Conservation (phyloP, 208 protist species). For the Balamuthia mandrillaris region DNA sequence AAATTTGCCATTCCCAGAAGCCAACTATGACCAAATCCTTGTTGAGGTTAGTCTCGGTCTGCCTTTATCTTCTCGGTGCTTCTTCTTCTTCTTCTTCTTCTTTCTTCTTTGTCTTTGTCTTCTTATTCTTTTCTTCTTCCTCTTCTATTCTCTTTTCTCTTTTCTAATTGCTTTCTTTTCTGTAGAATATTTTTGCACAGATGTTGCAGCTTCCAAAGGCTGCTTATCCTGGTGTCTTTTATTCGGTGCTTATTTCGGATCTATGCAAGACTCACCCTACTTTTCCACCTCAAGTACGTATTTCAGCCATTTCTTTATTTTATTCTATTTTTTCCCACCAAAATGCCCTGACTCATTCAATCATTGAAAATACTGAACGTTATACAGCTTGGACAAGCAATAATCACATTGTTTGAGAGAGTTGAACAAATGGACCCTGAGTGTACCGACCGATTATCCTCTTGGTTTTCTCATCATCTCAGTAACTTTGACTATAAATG, state of each 20-base stretch:
- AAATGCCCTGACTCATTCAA: neutral
- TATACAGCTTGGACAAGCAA: constrained; percentile 39
- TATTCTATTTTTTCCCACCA: neutral
- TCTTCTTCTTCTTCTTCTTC: neutral
- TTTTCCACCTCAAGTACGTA: neutral
- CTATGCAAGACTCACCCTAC: neutral
- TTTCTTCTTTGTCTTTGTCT: neutral
- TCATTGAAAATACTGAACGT: neutral
- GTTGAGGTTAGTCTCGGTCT: neutral
- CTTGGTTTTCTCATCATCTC: constrained; percentile 53
- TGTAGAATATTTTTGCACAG: neutral
- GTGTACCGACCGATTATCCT: constrained; percentile 21
- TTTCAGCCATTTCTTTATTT: neutral
- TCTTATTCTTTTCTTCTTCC: neutral
- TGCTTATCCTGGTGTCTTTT: neutral
- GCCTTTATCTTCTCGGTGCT: too few species aligned
- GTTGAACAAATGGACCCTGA: constrained; percentile 47
- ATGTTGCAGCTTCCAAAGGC: neutral
- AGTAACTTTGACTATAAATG: constrained; percentile 59
- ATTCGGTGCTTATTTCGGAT: neutral
- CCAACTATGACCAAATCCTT: neutral
- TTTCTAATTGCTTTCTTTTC: neutral
- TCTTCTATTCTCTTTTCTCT: neutral
- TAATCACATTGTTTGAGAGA: constrained; percentile 49
- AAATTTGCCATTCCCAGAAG: neutral